Conservation (phyloP, 2,329 filamentous ascomycete genomes). For the Aaosphaeria pasadenensis region DNA sequence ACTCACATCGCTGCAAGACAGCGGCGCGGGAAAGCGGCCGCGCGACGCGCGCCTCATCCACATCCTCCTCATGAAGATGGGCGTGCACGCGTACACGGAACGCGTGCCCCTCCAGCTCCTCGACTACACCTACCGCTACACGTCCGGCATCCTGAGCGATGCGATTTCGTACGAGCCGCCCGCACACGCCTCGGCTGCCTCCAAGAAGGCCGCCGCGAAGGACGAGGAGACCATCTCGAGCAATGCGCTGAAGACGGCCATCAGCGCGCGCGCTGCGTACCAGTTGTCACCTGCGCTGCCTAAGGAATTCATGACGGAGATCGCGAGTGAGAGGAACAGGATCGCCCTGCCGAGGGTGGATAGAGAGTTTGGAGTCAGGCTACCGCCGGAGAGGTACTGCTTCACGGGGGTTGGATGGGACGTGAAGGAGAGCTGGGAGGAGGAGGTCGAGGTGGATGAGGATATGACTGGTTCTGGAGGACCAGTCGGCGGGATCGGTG, state of each 20-base stretch:
- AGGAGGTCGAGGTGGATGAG: constrained; percentile 55
- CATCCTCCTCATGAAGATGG: constrained; percentile 73
- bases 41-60: constrained; percentile 79
- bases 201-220: constrained; percentile 14
- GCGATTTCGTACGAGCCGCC: constrained; percentile 40
- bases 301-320: constrained; percentile 74
- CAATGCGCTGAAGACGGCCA: constrained; percentile 69
- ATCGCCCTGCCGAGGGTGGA: constrained; percentile 44
- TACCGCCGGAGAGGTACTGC: constrained; percentile 61
- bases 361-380: constrained; percentile 54
- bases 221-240: constrained; percentile 51
- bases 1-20: constrained; percentile 30
- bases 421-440: constrained; percentile 55
- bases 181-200: constrained; percentile 2
- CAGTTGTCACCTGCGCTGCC: constrained; percentile 64
- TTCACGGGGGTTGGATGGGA: constrained; percentile 35
- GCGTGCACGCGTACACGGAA: constrained; percentile 76
- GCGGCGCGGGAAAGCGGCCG: constrained; percentile 51
- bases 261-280: constrained; percentile 64
- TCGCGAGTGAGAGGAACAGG: constrained; percentile 54
- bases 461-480: constrained; percentile 59
- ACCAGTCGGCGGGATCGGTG: constrained; percentile 22
- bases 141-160: constrained; percentile 67
- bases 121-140: constrained; percentile 84
- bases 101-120: constrained; percentile 79